A percentile compares a stretch with the other conserved stretches of the same genome.
phyloP scores from a whole-genome alignment of 495 filamentous ascomycete species.

The Penicillium maclennaniae region DNA sequence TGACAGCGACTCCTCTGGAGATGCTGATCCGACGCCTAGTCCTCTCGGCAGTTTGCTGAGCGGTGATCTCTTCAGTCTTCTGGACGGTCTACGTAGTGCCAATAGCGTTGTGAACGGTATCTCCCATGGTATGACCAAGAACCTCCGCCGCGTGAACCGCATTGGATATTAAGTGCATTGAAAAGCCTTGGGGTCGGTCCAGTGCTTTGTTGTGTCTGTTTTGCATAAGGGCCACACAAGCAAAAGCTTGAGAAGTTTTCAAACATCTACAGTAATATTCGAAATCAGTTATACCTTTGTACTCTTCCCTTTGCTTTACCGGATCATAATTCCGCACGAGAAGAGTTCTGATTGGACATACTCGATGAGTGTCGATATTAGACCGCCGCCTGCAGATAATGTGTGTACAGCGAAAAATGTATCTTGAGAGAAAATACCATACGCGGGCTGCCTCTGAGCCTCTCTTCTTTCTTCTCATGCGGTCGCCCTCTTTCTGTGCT shows the following conservation, averaged over 20 bases:
- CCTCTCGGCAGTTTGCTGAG: conserved; percentile 3
- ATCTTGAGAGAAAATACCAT: too few relatives aligned
- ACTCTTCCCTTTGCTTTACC: too few relatives aligned
- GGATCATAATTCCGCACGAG: too few relatives aligned
- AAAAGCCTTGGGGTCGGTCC: not conserved
- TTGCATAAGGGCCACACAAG: not conserved
- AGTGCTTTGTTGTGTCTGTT: not conserved
- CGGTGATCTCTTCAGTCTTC: conserved; percentile 18
- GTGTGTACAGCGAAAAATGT: too few relatives aligned
- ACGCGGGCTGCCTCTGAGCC: too few relatives aligned
- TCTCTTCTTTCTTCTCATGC: too few relatives aligned
- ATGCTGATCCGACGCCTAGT: not conserved
- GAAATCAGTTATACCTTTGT: too few relatives aligned
- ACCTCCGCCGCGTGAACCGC: conserved; percentile 14
- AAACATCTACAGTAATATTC: too few relatives aligned
- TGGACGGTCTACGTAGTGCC: conserved; percentile 17
- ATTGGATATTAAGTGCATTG: conserved; percentile 4
- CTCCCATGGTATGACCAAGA: conserved; percentile 10
- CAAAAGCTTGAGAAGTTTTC: not conserved
- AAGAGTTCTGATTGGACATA: too few relatives aligned
- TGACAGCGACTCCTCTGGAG: not conserved
- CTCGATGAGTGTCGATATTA: too few relatives aligned
- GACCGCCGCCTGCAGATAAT: too few relatives aligned
- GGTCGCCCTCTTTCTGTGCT: too few relatives aligned
- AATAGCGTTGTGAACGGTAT: conserved; percentile 8